Percentiles rank a stretch among this genome's conserved stretches.
Conservation (phyloP, 1,284 basidiomycete genomes). For the Exobasidium cylindrosporum region DNA sequence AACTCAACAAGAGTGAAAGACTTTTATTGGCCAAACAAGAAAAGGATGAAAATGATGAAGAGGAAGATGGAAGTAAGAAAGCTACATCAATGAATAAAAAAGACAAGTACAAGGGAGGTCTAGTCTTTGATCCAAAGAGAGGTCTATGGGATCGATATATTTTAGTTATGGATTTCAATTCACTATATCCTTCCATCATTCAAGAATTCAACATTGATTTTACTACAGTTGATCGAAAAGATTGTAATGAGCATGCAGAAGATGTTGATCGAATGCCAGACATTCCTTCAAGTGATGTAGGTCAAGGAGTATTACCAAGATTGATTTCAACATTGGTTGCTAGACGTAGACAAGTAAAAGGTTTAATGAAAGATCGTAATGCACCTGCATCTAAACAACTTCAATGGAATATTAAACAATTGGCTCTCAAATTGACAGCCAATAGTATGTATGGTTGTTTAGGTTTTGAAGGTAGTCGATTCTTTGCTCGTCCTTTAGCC, state of each 20-base stretch:
- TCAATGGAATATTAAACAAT: constrained; percentile 94
- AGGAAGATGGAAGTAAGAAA: constrained; percentile 57
- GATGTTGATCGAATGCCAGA: constrained; percentile 75
- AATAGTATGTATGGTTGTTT: constrained; percentile 99
- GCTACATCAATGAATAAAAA: constrained; percentile 56
- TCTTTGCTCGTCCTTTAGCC: constrained; percentile 93
- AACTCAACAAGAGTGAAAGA: constrained; percentile 68
- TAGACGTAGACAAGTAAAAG: constrained; percentile 85
- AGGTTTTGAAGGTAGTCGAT: constrained; percentile 93
- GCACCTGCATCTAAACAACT: constrained; percentile 73
- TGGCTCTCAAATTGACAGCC: constrained; percentile 94
- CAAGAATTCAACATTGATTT: constrained; percentile 99
- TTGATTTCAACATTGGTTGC: constrained; percentile 92
- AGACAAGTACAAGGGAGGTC: constrained; percentile 97
- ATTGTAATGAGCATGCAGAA: constrained; percentile 56
- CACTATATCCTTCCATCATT: constrained; percentile 97
- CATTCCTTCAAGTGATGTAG: constrained; percentile 69
- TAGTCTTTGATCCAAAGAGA: constrained; percentile 94
- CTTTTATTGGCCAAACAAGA: constrained; percentile 35
- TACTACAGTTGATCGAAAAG: constrained; percentile 76
- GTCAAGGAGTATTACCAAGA: constrained; percentile 85
- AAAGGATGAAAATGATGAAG: constrained; percentile 41
- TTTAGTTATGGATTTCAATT: constrained; percentile 99
- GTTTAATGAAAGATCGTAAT: constrained; percentile 86
- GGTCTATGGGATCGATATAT: constrained; percentile 96